These are phyloP conservation scores for Butyriboletus loyo DNA, from an alignment of 768 basidiomycete genomes.

Conservation along the genomic window DNA sequence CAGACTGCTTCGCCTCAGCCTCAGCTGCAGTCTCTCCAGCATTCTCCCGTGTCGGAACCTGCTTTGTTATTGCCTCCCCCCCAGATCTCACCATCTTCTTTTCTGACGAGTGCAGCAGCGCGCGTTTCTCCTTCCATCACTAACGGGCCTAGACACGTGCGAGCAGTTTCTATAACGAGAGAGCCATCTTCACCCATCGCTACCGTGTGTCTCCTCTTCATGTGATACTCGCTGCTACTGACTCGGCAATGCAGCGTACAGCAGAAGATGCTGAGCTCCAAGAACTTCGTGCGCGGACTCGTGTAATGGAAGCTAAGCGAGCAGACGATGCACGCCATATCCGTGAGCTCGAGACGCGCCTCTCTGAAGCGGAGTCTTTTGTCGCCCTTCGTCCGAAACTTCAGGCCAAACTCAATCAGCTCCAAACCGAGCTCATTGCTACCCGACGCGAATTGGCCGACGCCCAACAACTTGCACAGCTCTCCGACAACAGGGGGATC, in stretches of 20 bases:
- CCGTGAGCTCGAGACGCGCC: constrained; percentile 80
- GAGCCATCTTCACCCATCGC: constrained; percentile 27
- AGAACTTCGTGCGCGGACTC: constrained; percentile 78
- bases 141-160: constrained; percentile 9
- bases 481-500: constrained; percentile 65
- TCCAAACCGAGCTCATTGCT: constrained; percentile 76
- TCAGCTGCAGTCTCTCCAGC: constrained; percentile 20
- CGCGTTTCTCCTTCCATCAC: constrained; percentile 1
- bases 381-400: constrained; percentile 85
- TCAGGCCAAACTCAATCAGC: constrained; percentile 79
- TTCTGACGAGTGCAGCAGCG: constrained; percentile 9
- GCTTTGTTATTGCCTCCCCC: constrained; percentile 7
- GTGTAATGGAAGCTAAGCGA: constrained; percentile 83
- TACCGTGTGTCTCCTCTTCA: constrained; percentile 14
- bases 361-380: constrained; percentile 81
- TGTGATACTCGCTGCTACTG: constrained; percentile 6
- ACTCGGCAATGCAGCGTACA: constrained; percentile 18
- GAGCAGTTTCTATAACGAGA: constrained; percentile 18
- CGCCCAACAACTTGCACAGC: constrained; percentile 65
- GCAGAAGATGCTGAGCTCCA: constrained; percentile 64
- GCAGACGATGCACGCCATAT: constrained; percentile 83
- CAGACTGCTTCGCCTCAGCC: constrained; percentile 32
- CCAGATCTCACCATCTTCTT: constrained; percentile 16
- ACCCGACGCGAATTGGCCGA: constrained; percentile 78
- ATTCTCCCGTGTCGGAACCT: constrained; percentile 13